These are phyloP conservation scores for Xylogone sp. DNA, from an alignment of 2,329 filamentous ascomycete genomes.

Conservation along the genomic window DNA sequence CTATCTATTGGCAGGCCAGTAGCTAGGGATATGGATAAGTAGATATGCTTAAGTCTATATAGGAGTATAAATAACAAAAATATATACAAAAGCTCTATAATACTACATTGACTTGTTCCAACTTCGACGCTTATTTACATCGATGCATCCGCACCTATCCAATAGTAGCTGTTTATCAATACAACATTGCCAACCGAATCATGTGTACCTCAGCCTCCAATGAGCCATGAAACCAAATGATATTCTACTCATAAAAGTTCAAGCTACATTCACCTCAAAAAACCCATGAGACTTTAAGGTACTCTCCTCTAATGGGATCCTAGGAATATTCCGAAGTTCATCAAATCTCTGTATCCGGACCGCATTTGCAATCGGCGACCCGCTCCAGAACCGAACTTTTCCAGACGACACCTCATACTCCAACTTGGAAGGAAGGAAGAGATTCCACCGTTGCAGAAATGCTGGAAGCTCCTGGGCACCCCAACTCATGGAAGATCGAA, in stretches of 20 bases:
- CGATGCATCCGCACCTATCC: too few relatives aligned
- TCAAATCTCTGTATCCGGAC: neutral
- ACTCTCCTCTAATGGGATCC: neutral
- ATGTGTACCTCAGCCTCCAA: too few relatives aligned
- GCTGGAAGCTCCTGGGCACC: neutral
- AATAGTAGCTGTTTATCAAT: too few relatives aligned
- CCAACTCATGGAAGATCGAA: slow-evolving; percentile 1
- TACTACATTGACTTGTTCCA: too few relatives aligned
- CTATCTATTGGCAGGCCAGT: too few relatives aligned
- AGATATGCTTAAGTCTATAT: too few relatives aligned
- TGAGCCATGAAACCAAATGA: too few relatives aligned
- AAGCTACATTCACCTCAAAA: neutral
- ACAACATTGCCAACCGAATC: too few relatives aligned
- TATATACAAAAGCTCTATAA: too few relatives aligned
- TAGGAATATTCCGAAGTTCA: neutral
- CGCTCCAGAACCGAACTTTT: neutral
- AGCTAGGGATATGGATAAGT: too few relatives aligned
- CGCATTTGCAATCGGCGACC: neutral
- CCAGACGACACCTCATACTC: neutral
- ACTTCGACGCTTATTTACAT: too few relatives aligned
- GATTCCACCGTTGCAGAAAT: slow-evolving; percentile 1
- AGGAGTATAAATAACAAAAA: too few relatives aligned
- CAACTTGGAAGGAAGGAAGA: slow-evolving; percentile 3
- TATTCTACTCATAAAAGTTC: neutral
- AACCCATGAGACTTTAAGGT: neutral